phyloP scores from a whole-genome alignment of 768 basidiomycete species.

The Dentipellis sp. region DNA sequence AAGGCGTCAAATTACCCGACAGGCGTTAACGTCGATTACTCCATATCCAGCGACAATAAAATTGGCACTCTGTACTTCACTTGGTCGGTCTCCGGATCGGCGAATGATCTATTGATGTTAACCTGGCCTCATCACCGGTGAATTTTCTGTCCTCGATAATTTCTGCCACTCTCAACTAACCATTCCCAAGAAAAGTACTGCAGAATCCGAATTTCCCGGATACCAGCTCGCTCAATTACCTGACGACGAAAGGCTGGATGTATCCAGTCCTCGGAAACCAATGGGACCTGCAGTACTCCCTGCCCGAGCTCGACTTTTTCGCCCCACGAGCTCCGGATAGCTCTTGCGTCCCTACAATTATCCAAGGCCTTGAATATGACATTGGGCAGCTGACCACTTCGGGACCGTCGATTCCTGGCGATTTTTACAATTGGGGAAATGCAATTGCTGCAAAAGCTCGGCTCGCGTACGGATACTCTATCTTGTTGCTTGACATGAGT shows the following conservation, averaged over 20 bases:
- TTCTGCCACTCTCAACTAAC: too few species aligned
- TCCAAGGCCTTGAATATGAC: conserved; percentile 18
- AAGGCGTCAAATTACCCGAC: conserved; percentile 24
- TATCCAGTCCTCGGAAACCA: conserved; percentile 24
- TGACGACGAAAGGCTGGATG: conserved; percentile 27
- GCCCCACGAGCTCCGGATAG: conserved; percentile 23
- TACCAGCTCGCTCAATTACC: conserved; percentile 21
- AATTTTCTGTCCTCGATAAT: neutral
- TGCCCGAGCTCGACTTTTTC: conserved; percentile 26
- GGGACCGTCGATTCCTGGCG: conserved; percentile 7
- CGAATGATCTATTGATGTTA: conserved; percentile 22
- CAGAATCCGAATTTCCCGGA: conserved; percentile 19
- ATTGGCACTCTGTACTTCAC: conserved; percentile 22
- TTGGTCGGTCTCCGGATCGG: conserved; percentile 21
- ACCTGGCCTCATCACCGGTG: conserved; percentile 28
- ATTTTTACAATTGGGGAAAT: conserved; percentile 27
- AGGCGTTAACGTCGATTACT: conserved; percentile 19
- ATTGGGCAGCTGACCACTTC: neutral
- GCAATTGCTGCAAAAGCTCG: conserved; percentile 19
- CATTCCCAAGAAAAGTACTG: neutral
- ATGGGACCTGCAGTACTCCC: conserved; percentile 23
- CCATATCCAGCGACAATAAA: conserved; percentile 8
- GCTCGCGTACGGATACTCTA: conserved; percentile 18
- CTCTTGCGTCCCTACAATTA: conserved; percentile 20
- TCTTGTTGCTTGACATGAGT: neutral